Percentiles rank a stretch among this genome's conserved stretches.
These are phyloP conservation scores for Cyclotella choctawhatcheeana DNA, from an alignment of 108 stramenopile genomes.

Conservation along the genomic window DNA sequence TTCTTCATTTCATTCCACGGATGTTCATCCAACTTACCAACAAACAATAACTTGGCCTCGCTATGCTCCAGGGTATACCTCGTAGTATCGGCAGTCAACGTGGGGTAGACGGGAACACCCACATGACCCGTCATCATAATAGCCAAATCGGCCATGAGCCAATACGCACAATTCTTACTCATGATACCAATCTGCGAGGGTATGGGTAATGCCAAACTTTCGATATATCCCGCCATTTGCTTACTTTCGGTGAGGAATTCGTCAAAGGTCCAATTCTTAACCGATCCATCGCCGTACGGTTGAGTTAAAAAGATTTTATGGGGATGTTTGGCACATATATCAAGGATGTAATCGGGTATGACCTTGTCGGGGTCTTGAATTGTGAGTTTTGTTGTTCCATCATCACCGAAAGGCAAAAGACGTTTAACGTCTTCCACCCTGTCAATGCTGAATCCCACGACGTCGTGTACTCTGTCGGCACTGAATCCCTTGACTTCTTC, in stretches of 20 bases:
- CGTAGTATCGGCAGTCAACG: slow-evolving; percentile 71
- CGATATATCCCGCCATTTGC: slow-evolving; percentile 71
- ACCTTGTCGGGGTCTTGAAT: slow-evolving; percentile 48
- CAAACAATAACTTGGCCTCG: slow-evolving; percentile 72
- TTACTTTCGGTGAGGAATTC: slow-evolving; percentile 69
- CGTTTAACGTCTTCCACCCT: too few relatives aligned
- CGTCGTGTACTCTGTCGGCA: too few relatives aligned
- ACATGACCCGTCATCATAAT: slow-evolving; percentile 77
- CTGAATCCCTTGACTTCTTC: too few relatives aligned
- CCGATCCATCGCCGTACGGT: slow-evolving; percentile 72
- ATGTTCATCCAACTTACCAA: slow-evolving; percentile 72
- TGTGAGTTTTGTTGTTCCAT: slow-evolving; percentile 1
- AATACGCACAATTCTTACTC: slow-evolving; percentile 77
- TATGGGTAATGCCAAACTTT: slow-evolving; percentile 48
- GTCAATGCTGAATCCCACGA: too few relatives aligned
- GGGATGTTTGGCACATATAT: slow-evolving; percentile 60
- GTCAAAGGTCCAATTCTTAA: slow-evolving; percentile 62
- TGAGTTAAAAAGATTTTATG: slow-evolving; percentile 66
- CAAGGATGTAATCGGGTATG: slow-evolving; percentile 67
- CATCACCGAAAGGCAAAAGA: too few relatives aligned
- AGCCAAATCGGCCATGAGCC: slow-evolving; percentile 81
- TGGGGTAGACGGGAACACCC: slow-evolving; percentile 72
- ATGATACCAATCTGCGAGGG: slow-evolving; percentile 72
- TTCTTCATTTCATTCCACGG: slow-evolving; percentile 80
- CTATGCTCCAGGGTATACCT: slow-evolving; percentile 76